Evolutionary conservation across 306 rosid species (phyloP), one percentile per base, ranked within the genome.

Genomic region (Geum urbanum): DNA sequence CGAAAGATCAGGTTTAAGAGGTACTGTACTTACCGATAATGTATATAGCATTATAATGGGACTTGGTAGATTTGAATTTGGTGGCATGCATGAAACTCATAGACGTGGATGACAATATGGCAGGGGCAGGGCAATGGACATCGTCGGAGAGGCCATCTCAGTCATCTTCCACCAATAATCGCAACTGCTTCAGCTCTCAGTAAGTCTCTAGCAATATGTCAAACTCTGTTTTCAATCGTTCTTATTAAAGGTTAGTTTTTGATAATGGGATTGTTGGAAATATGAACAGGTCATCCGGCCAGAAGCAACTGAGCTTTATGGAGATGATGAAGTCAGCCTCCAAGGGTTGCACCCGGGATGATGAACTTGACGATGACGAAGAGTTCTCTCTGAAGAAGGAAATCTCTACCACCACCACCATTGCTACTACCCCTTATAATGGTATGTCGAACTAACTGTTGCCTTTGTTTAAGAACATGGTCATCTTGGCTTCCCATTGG

Each of bases 271-370:
- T 39, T 60, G 60, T n/a, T 71, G 62, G 68, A 9, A 20, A 77
- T 74, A 40, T 75, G 15, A 60, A 74, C 79, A 91, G 99, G 86
- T 84, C 84, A 81, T 79, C 79, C 16, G 92, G 87, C 70, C 88
- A 79, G 82, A 95, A 87, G 76, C 89, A 76, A 81, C 85, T 84
- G 79, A 89, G 89, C 81, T 89, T 95, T 81, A 80, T 86, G 72
- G 99, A 95, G 80, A 89, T 95, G 87, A 85, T 95, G 79, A 87
- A 86, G 74, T 87, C 95, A 0, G 95, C 96, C 1, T 90, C 96
- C 62, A 87, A 86, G 79, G 79, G 76, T 20, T 73, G 71, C 66
- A 53, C 80, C 57, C 84, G 77, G 77, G 96, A 87, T 56, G 97
- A 89, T 19, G 96, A 82, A 66, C 73, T 89, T 49, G 96, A 84